phyloP scores from a whole-genome alignment of 2,329 filamentous ascomycete species.

The Niveomyces coronatus region DNA sequence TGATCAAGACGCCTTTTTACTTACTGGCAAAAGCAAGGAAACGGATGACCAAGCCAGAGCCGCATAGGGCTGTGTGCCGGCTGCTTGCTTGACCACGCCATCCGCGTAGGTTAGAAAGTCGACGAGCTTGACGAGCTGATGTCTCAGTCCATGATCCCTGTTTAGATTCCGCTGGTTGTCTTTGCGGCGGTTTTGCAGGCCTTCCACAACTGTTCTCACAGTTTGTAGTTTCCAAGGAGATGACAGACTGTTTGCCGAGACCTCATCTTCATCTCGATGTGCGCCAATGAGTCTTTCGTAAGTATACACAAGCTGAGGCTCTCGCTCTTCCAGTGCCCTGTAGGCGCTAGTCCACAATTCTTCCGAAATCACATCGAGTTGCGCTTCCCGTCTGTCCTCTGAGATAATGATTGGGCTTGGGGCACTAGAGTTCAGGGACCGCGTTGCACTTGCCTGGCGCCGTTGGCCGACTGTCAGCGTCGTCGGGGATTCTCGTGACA shows the following conservation, averaged over 20 bases:
- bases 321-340: background rate
- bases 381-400: too few species aligned
- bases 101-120: background rate
- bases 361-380: too few species aligned
- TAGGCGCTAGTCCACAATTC: background rate
- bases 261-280: background rate
- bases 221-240: background rate
- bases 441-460: too few species aligned
- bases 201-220: background rate
- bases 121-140: constrained; percentile 1
- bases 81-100: background rate
- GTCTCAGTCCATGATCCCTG: background rate
- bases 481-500: too few species aligned
- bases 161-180: background rate
- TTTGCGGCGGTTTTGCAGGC: background rate
- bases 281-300: background rate
- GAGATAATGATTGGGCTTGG: too few species aligned
- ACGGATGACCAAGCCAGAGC: constrained; percentile 2
- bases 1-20: too few species aligned
- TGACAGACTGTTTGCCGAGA: background rate
- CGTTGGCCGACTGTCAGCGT: too few species aligned
- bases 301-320: background rate
- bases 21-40: constrained; percentile 1
- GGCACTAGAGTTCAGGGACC: too few species aligned
- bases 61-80: constrained; percentile 4